These are phyloP conservation scores for Diaporthe sp. DNA, from an alignment of 2,329 filamentous ascomycete genomes.

Conservation along the genomic window DNA sequence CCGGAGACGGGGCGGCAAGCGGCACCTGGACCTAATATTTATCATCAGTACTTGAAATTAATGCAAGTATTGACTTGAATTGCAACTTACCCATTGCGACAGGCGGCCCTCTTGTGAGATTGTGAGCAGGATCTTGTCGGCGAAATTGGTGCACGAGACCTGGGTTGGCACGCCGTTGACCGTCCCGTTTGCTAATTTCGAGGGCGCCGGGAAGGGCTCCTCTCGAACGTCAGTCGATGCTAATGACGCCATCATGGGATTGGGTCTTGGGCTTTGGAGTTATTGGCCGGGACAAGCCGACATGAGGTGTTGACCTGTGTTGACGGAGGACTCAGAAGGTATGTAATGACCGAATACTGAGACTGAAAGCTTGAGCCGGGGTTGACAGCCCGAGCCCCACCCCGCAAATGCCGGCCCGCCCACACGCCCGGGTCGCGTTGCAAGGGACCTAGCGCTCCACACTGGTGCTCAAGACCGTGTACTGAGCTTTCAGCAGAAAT, in stretches of 20 bases:
- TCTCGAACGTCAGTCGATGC: constrained; percentile 46
- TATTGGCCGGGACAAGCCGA: not conserved
- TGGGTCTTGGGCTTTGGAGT: not conserved
- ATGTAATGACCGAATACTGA: not conserved
- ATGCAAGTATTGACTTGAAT: constrained; percentile 39
- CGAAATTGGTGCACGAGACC: constrained; percentile 78
- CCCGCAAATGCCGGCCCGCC: not conserved
- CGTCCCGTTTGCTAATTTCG: constrained; percentile 66
- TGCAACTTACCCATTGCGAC: constrained; percentile 83
- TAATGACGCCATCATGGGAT: constrained; percentile 43
- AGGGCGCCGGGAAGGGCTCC: constrained; percentile 76
- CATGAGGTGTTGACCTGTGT: not conserved
- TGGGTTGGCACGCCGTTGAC: constrained; percentile 79
- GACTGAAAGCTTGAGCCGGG: not conserved
- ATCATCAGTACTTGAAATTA: constrained; percentile 24
- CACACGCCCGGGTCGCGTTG: not conserved
- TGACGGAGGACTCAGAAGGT: not conserved
- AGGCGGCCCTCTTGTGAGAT: constrained; percentile 86
- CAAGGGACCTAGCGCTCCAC: not conserved
- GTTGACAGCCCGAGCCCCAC: not conserved
- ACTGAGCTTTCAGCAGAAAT: not conserved
- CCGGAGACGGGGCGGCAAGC: constrained; percentile 74
- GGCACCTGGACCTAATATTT: constrained; percentile 78
- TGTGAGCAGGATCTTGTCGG: constrained; percentile 91
- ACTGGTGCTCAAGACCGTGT: not conserved